Evolutionary conservation across 1,139 yeast species (phyloP), one percentile per base, ranked within the genome.

Genomic region (Hyphopichia buzzinii): DNA sequence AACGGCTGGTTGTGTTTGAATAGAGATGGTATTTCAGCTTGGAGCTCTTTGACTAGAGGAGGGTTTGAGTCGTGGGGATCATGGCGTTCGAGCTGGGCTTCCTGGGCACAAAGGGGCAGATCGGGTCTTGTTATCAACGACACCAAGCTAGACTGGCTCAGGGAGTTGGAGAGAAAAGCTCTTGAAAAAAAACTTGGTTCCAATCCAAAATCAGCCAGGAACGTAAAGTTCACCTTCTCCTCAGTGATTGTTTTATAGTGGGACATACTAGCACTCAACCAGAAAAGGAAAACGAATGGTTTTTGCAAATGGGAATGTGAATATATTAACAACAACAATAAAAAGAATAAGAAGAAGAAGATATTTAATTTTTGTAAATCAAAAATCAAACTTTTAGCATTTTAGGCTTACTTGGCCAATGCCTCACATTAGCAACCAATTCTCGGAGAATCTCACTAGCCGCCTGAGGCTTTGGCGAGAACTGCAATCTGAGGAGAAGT

Each of bases 31-130:
- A 29, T 3, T 5, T 3, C 4, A 4, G 8, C 8, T 17, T 17
- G 27, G 11, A 28, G 26, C 12, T 33, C 31, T 2, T 13, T 4
- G 11, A 15, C 5, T 4, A 30, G 7, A 16, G 26, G 25, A 7
- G 30, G 30, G 26, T 33, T 33, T 22, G 31, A n/a, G 15, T 33
- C 36, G 10, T 14, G 23, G 6, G 23, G 23, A 10, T 7, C 23
- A 10, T 19, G 23, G 8, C 8, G 10, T 10, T 19, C 23, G 10
- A 19, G 23, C 23, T 19, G 23, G 23, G 23, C 23, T 19, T 19
- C 23, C 23, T 19, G 23, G 23, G 23, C 23, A 19, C 23, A 19
- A 10, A 6, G 10, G 23, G 23, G 23, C 23, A 10, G 10, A 10
- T 6, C 23, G 23, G 23, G 23, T 10, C 23, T 6, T 6, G 23